A percentile compares a stretch with the other conserved stretches of the same genome.
Evolutionary conservation across 2,329 filamentous ascomycete species (phyloP).

Genomic region (Penicillium sp.): DNA sequence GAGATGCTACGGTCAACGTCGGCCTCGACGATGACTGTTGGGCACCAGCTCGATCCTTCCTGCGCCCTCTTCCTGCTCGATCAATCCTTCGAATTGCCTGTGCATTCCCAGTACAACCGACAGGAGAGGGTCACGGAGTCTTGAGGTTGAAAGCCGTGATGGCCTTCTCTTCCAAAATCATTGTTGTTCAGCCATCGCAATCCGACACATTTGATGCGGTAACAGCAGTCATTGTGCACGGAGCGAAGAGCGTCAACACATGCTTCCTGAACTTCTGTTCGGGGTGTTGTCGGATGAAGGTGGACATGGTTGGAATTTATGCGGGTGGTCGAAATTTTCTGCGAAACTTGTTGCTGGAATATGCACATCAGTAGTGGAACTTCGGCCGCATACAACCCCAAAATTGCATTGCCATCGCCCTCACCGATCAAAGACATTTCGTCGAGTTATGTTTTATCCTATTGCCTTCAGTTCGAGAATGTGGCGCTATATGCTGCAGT

Average conservation of each 20-base stretch:
- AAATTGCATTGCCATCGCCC: conserved; percentile 38
- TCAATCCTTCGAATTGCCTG: conserved; percentile 31
- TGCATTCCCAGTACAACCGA: conserved; percentile 44
- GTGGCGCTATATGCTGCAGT: conserved; percentile 86
- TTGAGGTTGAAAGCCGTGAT: conserved; percentile 72
- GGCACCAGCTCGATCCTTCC: conserved; percentile 82
- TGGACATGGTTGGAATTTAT: conserved; percentile 38
- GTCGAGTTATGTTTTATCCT: conserved; percentile 73
- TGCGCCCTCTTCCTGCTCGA: conserved; percentile 30
- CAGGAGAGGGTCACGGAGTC: conserved; percentile 68
- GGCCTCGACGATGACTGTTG: conserved; percentile 38
- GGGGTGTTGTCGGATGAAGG: conserved; percentile 80
- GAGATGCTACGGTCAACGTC: conserved; percentile 51
- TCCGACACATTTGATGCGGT: conserved; percentile 17
- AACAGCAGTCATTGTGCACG: conserved; percentile 16
- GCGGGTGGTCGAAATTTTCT: conserved; percentile 28
- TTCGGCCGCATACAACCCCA: conserved; percentile 5
- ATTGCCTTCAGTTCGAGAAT: conserved; percentile 77
- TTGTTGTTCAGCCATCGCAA: conserved; percentile 60
- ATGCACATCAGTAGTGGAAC: conserved; percentile 27
- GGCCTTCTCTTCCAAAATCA: conserved; percentile 76
- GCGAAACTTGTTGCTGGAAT: conserved; percentile 34
- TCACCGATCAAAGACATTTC: conserved; percentile 80
- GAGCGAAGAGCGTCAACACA: conserved; percentile 52
- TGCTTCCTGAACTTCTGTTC: conserved; percentile 56